A percentile compares a stretch with the other conserved stretches of the same genome.
phyloP scores from a whole-genome alignment of 331 rosid species.

The Quercus phellos region DNA sequence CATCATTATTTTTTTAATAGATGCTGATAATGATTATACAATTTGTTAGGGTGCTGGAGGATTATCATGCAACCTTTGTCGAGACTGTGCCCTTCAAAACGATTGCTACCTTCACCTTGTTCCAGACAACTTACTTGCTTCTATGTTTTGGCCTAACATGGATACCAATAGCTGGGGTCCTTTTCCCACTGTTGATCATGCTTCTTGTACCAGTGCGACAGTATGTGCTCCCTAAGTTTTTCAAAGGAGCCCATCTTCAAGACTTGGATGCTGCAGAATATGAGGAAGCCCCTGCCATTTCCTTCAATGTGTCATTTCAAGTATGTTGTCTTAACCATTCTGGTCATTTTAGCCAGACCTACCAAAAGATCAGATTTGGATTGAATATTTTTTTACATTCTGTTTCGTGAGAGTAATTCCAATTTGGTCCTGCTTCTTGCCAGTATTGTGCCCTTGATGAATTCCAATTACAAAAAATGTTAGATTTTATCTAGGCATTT shows the following conservation, averaged over 20 bases:
- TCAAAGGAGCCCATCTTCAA: slow-evolving; percentile 84
- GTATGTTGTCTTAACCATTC: slow-evolving; percentile 39
- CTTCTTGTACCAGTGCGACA: slow-evolving; percentile 96
- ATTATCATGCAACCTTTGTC: slow-evolving; percentile 70
- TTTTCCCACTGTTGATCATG: slow-evolving; percentile 94
- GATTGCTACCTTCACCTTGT: slow-evolving; percentile 69
- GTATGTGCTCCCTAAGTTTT: slow-evolving; percentile 78
- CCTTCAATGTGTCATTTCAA: slow-evolving; percentile 76
- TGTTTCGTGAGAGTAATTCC: background rate
- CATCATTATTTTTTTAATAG: slow-evolving; percentile 9
- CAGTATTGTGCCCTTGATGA: too few relatives aligned
- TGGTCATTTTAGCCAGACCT: background rate
- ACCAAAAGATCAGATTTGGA: background rate
- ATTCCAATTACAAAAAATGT: too few relatives aligned
- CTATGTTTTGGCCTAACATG: slow-evolving; percentile 90
- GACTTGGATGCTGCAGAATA: slow-evolving; percentile 92
- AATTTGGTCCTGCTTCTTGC: background rate
- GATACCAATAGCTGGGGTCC: slow-evolving; percentile 97
- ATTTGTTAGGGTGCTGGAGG: slow-evolving; percentile 68
- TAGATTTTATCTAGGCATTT: too few relatives aligned
- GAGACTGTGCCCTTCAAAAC: slow-evolving; percentile 92
- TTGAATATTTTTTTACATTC: background rate
- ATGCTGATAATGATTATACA: background rate
- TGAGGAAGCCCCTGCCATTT: slow-evolving; percentile 79
- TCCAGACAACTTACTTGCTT: slow-evolving; percentile 80